Evolutionary conservation across 805 yeast genomes (phyloP).

Genomic region (Jamesozyma piceae): DNA sequence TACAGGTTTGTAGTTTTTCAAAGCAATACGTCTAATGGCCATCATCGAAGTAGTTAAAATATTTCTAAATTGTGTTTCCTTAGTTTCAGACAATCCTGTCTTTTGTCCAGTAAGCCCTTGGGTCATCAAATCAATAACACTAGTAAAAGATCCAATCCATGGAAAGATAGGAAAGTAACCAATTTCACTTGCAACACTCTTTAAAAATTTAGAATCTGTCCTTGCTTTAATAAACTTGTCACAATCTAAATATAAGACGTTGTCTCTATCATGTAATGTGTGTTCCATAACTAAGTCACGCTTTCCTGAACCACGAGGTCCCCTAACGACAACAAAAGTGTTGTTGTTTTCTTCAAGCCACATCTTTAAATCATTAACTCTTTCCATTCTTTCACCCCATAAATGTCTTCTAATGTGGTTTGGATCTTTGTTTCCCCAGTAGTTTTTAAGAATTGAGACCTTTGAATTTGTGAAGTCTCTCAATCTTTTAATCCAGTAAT

Average conservation of each 20-base stretch:
- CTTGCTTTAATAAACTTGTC: constrained; percentile 64
- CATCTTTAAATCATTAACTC: constrained; percentile 56
- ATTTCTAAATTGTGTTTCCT: constrained; percentile 71
- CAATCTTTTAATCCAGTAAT: constrained; percentile 29
- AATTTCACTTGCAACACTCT: constrained; percentile 58
- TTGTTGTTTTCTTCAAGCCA: constrained; percentile 86
- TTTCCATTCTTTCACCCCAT: constrained; percentile 66
- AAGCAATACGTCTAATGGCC: constrained; percentile 61
- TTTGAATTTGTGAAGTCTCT: constrained; percentile 33
- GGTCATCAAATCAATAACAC: constrained; percentile 71
- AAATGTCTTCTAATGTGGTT: constrained; percentile 27
- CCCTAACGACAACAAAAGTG: constrained; percentile 81
- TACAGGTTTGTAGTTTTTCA: constrained; percentile 35
- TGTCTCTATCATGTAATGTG: constrained; percentile 50
- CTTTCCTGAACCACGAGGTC: constrained; percentile 96
- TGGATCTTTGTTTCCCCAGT: constrained; percentile 28
- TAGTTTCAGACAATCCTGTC: constrained; percentile 76
- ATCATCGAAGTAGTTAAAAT: constrained; percentile 64
- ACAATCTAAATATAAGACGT: constrained; percentile 69
- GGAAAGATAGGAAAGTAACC: constrained; percentile 94
- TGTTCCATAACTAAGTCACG: constrained; percentile 64
- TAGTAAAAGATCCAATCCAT: constrained; percentile 75
- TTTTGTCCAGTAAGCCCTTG: constrained; percentile 92
- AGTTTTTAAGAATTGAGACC: constrained; percentile 30
- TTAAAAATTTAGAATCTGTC: constrained; percentile 59